Base-by-base conservation (phyloP, 257 asterid genomes). In the Jaltomata sinuosa region DNA sequence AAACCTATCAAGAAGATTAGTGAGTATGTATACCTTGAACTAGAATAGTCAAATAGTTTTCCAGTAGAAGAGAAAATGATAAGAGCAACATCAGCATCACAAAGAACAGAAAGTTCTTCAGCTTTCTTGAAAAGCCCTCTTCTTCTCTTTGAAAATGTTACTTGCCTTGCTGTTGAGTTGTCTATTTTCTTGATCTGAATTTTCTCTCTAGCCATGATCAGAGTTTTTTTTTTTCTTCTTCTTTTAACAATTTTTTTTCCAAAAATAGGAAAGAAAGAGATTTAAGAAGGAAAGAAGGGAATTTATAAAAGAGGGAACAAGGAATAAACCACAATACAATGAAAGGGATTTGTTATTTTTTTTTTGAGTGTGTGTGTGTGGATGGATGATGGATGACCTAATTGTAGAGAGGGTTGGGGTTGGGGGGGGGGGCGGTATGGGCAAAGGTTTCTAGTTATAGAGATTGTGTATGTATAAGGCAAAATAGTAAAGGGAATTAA, bases 121-220 rank as follows among this genome's bases (percentile, higher is more conserved):
- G 98, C 98, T 89, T 94, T 94, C 91, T 94, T 94, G 85, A 94
- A 92, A 34, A 94, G 91, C 21, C 97, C 97, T 88, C 95, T 93
- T 89, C 97, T 89, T 50, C 98, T 89, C 89, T 94, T 94, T 1
- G 97, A 90, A 83, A 94, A 94, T 11, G 97, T 92, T 0, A 94
- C 98, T 74, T 94, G 96, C 52, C 97, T 88, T 1, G 98, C 95
- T 0, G 96, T 91, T 0, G 95, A 89, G 95, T 94, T 94, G 25
- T 84, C 96, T 80, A 94, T 94, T 86, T 92, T 94, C 93, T 83
- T 93, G 86, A 94, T 94, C 95, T 91, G 92, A 86, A 93, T 90
- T 91, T 89, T 94, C 91, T 94, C 97, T 21, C 94, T 86, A 36
- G 94, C 97, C 98, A 94, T 93, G 6, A 47, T 8, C 1, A 29